phyloP scores from a whole-genome alignment of 176 grass and related monocot species.

The Juncus effusus region DNA sequence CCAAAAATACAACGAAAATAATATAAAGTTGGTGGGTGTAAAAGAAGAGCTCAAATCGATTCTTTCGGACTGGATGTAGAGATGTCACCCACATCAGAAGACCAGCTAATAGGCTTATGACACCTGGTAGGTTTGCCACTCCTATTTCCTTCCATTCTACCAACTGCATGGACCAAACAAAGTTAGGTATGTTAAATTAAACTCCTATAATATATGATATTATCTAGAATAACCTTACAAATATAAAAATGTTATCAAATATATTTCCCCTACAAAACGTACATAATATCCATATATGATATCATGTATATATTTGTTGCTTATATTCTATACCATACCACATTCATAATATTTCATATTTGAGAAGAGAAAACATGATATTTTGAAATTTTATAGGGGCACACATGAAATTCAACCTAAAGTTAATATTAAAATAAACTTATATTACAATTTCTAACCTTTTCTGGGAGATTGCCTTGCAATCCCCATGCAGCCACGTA shows the following conservation, averaged over 20 bases:
- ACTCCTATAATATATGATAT: too few species aligned
- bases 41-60: conserved; percentile 94
- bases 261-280: not conserved
- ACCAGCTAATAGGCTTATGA: conserved; percentile 84
- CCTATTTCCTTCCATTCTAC: conserved; percentile 68
- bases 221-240: too few species aligned
- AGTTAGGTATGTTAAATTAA: not conserved
- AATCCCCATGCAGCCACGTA: conserved; percentile 55
- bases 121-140: conserved; percentile 75
- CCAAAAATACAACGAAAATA: conserved; percentile 83
- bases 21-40: conserved; percentile 99
- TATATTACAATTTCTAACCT: conserved; percentile 45
- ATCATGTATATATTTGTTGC: not conserved
- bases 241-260: not conserved
- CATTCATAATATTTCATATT: too few species aligned
- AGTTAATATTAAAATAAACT: not conserved
- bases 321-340: not conserved
- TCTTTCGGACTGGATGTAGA: conserved; percentile 78
- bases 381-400: too few species aligned
- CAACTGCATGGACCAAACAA: conserved; percentile 40
- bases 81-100: conserved; percentile 97
- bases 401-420: not conserved
- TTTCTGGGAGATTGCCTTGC: conserved; percentile 34
- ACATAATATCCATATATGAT: not conserved
- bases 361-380: too few species aligned